Percentiles rank a stretch among this genome's conserved stretches.
Conservation (phyloP, 2,329 filamentous ascomycete species). For the Aspergillus thermomutatus region DNA sequence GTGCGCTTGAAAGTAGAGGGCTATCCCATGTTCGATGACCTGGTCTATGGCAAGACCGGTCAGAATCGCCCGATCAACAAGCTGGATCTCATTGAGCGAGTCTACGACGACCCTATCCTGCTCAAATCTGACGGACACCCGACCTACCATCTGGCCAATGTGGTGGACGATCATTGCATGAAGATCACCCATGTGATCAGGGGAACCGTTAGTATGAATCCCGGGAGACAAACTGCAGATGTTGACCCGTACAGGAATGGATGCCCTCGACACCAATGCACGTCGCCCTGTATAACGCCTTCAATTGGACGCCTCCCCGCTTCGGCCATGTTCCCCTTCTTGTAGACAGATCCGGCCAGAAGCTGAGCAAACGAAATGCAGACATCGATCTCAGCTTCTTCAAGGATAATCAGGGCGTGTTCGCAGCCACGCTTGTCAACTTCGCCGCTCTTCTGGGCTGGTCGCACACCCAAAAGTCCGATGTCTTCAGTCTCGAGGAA, state of each 20-base stretch:
- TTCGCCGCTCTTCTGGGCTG: conserved; percentile 84
- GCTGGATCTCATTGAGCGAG: conserved; percentile 42
- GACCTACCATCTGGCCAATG: conserved; percentile 96
- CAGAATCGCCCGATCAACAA: conserved; percentile 52
- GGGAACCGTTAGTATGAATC: conserved; percentile 59
- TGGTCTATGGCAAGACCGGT: conserved; percentile 68
- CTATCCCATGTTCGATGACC: conserved; percentile 67
- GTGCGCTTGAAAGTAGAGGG: conserved; percentile 70
- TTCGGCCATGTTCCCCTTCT: conserved; percentile 80
- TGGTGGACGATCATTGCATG: conserved; percentile 95
- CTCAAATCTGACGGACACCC: conserved; percentile 89
- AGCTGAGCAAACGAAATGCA: conserved; percentile 82
- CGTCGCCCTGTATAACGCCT: conserved; percentile 69
- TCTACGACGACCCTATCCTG: conserved; percentile 80
- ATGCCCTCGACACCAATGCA: conserved; percentile 87
- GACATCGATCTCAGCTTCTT: conserved; percentile 60
- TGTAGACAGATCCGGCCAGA: conserved; percentile 64
- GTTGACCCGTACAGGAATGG: conserved; percentile 66
- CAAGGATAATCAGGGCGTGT: conserved; percentile 55
- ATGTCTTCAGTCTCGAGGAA: conserved; percentile 68
- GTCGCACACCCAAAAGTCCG: conserved; percentile 66
- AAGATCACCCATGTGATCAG: conserved; percentile 92
- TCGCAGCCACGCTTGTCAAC: conserved; percentile 67
- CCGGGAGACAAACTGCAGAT: not conserved
- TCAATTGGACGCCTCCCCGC: conserved; percentile 68